Base-by-base conservation (phyloP, 352 stramenopile species). In the Blastocystis hominis region DNA sequence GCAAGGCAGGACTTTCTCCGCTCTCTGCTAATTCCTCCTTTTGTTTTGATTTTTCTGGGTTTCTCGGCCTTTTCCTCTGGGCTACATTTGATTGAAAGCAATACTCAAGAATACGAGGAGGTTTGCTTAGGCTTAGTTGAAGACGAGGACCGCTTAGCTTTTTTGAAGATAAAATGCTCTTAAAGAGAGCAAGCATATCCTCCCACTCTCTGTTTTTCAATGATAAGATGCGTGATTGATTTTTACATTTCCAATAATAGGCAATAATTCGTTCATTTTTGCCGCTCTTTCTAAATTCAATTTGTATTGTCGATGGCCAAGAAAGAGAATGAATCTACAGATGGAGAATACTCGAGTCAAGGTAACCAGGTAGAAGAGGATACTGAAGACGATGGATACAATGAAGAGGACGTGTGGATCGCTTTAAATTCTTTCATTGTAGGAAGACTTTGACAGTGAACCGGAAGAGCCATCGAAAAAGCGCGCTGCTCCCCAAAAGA, bases 251-350 rank as follows among this genome's bases (percentile, higher is more conserved):
- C 47, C 47, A 55, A 55, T 55, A 15, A 55, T 55, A 15, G n/a
- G n/a, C n/a, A n/a, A n/a, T 13, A 66, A 47, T 66, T 34, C n/a
- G 15, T 53, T 64, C 72, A 62, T 44, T 72, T 72, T 84, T 84
- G 47, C 72, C 72, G 72, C 72, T 47, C 44, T 68, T 69, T 78
- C 46, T 15, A 3, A 59, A 24, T 34, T 34, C 20, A 66, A 47
- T 2, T 34, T 20, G 50, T 53, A 53, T 53, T 13, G 24, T 38
- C 46, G 36, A 84, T 84, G 72, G 68, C 1, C 17, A 46, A 84
- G 2, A 40, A 69, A 6, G n/a, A 34, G 1, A 9, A 40, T 47
- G 40, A 66, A 7, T 36, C 50, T 13, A 9, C 3, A 13, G 15
- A 5, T 24, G 42, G 46, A 56, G 50, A 9, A 56, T 2, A 68